Evolutionary conservation across 257 asterid species (phyloP), one percentile per base, ranked within the genome.

Genomic region (Ophiorrhiza pumila): DNA sequence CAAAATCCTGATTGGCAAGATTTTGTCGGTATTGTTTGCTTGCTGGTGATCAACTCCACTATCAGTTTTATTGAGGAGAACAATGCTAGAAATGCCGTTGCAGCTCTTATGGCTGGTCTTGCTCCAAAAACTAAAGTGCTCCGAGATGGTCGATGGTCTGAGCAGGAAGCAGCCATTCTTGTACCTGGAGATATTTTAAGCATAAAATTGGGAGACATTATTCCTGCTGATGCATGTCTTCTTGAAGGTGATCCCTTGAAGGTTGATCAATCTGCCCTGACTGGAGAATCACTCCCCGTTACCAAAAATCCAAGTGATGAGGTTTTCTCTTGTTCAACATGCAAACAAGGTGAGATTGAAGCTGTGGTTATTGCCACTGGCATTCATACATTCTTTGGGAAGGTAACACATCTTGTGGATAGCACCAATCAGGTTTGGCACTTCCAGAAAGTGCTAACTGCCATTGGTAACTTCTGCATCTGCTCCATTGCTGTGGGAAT

Each of bases 41-140:
- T 93, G 89, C 92, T 93, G 29, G 91, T 93, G 29, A 93, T 93
- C 90, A 93, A 93, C 90, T 93, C 98, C 7, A 93, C 98, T 14
- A 93, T 93, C 87, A 89, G 97, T 84, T 93, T 93, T 77, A 89
- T 93, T 56, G 97, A 93, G 76, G 98, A 93, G 73, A 93, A 91
- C 89, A 91, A 93, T 31, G 98, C 97, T n/a, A 97, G 97, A 69
- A 93, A 93, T 52, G 98, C 98, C 14, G 98, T 96, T 31, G 98
- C 98, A 0, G 97, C 98, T 68, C 98, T 93, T 71, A 93, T 93
- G 98, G 98, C 97, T 75, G 97, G 97, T 79, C 96, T 92, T 79
- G 97, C 98, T 68, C 96, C 98, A 31, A 92, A 92, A 77, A 91
- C 98, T 0, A 93, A 91, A 96, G 91, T 92, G 15, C 96, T 92